These are phyloP conservation scores for Clathrus columnatus DNA, from an alignment of 768 basidiomycete genomes.

Conservation along the genomic window DNA sequence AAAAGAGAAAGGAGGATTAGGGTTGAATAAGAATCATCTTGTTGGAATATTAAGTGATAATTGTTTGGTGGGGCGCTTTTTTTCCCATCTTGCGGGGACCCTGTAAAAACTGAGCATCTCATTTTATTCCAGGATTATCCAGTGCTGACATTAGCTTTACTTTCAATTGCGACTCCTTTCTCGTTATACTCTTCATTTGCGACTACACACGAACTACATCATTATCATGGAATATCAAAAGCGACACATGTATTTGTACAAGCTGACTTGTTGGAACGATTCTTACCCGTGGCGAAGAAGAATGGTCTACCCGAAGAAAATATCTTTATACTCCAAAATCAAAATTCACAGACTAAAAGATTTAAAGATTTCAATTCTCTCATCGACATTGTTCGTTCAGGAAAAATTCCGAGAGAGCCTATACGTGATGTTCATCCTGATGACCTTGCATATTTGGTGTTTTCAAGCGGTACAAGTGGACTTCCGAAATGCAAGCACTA, in stretches of 20 bases:
- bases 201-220: conserved; percentile 47
- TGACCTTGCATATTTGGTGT: conserved; percentile 60
- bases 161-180: conserved; percentile 44
- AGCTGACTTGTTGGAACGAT: conserved; percentile 33
- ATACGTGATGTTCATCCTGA: conserved; percentile 38
- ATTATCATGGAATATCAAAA: conserved; percentile 38
- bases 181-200: conserved; percentile 45
- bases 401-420: conserved; percentile 31
- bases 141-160: conserved; percentile 38
- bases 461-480: conserved; percentile 73
- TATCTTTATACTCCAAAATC: conserved; percentile 12
- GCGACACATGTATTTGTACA: conserved; percentile 48
- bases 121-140: conserved; percentile 40
- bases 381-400: conserved; percentile 30
- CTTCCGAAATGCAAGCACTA: conserved; percentile 51
- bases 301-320: conserved; percentile 14
- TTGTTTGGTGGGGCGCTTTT: conserved; percentile 40
- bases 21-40: conserved; percentile 45
- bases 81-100: background rate
- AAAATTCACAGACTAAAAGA: conserved; percentile 31
- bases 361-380: conserved; percentile 42
- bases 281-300: conserved; percentile 29
- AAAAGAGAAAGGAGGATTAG: conserved; percentile 48
- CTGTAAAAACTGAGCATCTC: background rate
- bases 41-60: conserved; percentile 67